These are phyloP conservation scores for Phaeosphaeria sp. DNA, from an alignment of 2,329 filamentous ascomycete genomes.

Conservation along the genomic window DNA sequence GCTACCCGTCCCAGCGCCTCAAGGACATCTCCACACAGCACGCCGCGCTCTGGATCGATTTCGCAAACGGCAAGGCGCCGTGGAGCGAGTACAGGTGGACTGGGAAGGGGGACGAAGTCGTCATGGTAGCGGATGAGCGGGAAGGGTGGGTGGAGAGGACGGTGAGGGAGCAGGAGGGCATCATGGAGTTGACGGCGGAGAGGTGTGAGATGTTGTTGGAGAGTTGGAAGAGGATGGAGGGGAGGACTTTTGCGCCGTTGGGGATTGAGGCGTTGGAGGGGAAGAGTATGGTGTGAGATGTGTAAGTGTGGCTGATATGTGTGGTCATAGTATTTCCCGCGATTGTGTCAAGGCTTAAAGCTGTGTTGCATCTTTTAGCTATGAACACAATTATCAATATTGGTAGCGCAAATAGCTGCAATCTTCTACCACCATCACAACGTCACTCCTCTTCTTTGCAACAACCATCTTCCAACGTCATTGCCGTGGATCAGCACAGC, in stretches of 20 bases:
- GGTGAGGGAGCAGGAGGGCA: constrained; percentile 17
- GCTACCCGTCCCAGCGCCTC: constrained; percentile 17
- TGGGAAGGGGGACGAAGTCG: constrained; percentile 4
- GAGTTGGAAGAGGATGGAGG: not conserved
- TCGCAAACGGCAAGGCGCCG: constrained; percentile 26
- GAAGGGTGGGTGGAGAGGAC: constrained; percentile 30
- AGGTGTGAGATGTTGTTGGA: not conserved
- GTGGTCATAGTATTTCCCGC: not conserved
- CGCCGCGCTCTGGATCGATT: constrained; percentile 27
- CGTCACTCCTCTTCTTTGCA: not conserved
- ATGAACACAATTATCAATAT: not conserved
- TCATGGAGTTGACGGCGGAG: not conserved
- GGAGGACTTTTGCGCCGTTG: not conserved
- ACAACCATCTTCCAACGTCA: not conserved
- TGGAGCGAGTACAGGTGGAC: constrained; percentile 23
- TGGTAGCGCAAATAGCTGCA: not conserved
- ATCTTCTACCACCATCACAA: not conserved
- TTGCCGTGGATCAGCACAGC: not conserved
- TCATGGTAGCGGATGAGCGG: constrained; percentile 31
- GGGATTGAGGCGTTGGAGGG: not conserved
- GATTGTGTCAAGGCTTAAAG: not conserved
- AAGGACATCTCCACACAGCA: constrained; percentile 25
- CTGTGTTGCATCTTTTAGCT: not conserved
- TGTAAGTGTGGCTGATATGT: not conserved
- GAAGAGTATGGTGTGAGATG: not conserved